phyloP scores from a whole-genome alignment of 2,329 filamentous ascomycete genomes.

The Monosporascus sp. region DNA sequence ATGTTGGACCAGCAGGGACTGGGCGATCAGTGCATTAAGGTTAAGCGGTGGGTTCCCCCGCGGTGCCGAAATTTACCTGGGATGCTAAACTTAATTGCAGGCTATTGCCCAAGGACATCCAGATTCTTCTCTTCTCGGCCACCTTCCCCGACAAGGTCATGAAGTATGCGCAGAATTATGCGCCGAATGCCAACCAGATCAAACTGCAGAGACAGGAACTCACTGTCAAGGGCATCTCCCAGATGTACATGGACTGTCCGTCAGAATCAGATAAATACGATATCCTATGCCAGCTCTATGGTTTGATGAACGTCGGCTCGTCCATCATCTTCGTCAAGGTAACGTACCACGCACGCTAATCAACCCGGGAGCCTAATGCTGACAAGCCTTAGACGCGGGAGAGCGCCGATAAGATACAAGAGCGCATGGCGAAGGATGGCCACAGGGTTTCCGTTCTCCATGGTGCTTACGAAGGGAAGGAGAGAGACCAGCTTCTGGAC shows the following conservation, averaged over 20 bases:
- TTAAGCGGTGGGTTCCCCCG: conserved; percentile 64
- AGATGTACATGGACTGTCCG: conserved; percentile 94
- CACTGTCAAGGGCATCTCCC: conserved; percentile 94
- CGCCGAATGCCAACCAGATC: conserved; percentile 79
- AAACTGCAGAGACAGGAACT: conserved; percentile 86
- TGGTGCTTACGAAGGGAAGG: conserved; percentile 76
- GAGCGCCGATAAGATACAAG: conserved; percentile 80
- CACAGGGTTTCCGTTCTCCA: conserved; percentile 90
- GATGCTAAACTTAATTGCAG: conserved; percentile 40
- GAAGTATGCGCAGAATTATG: conserved; percentile 77
- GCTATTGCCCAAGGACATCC: conserved; percentile 67
- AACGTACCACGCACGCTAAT: conserved; percentile 20
- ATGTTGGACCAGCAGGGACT: conserved; percentile 96
- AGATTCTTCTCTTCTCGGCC: conserved; percentile 92
- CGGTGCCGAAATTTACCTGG: conserved; percentile 23
- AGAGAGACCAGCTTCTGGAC: conserved; percentile 80
- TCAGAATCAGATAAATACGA: conserved; percentile 80
- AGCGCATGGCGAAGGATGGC: conserved; percentile 79
- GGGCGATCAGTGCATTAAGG: conserved; percentile 88
- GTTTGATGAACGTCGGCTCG: conserved; percentile 91
- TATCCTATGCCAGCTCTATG: conserved; percentile 87
- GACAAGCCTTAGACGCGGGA: conserved; percentile 62
- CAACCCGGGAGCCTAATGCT: conserved; percentile 3
- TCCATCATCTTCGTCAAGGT: conserved; percentile 98
- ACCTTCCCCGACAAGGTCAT: conserved; percentile 86